phyloP scores from a whole-genome alignment of 306 rosid species.

The Ziziphus jujuba region DNA sequence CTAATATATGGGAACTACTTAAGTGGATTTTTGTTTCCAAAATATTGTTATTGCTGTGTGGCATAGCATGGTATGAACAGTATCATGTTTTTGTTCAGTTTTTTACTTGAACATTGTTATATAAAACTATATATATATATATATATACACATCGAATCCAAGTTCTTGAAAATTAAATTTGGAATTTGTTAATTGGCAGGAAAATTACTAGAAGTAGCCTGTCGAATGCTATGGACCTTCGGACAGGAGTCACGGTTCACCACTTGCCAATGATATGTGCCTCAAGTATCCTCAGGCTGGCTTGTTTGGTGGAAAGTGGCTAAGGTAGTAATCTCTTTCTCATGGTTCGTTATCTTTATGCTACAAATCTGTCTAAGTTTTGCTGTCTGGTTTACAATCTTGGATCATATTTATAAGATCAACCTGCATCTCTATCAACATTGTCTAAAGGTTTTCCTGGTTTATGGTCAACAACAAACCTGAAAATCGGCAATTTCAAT shows the following conservation, averaged over 20 bases:
- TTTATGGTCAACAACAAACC: no score
- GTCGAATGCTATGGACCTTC: conserved; percentile 74
- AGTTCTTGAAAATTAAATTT: not conserved
- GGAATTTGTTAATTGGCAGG: conserved; percentile 50
- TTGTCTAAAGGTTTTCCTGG: no score
- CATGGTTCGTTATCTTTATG: not conserved
- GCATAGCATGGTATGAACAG: not conserved
- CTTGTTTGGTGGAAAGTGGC: conserved; percentile 9
- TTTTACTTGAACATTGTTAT: not conserved
- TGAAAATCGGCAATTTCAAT: no score
- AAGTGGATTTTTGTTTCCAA: no score
- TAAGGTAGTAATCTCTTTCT: conserved; percentile 35
- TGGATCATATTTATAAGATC: no score
- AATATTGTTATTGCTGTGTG: no score
- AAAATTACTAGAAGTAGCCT: conserved; percentile 76
- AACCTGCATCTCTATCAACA: no score
- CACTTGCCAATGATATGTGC: conserved; percentile 64
- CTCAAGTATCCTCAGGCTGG: conserved; percentile 19
- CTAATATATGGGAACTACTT: no score
- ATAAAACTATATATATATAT: not conserved
- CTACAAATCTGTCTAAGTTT: no score
- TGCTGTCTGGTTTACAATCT: no score
- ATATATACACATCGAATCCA: not conserved
- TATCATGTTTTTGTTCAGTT: not conserved
- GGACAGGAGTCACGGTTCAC: conserved; percentile 70